Evolutionary conservation across 225 moss, liverwort and hornwort species (phyloP).

Genomic region (Ulota crispa): DNA sequence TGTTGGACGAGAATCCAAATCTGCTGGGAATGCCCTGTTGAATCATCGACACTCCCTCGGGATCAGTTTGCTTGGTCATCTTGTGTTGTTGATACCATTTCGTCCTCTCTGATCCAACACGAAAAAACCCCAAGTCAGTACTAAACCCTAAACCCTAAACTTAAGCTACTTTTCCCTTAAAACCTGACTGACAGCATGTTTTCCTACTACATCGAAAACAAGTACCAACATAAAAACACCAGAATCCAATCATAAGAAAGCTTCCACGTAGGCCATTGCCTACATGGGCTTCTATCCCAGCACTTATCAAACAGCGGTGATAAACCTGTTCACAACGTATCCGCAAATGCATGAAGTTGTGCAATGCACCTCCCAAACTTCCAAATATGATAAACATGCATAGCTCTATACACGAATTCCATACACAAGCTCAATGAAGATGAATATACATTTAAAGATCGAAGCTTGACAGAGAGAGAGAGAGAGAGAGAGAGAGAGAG

Average conservation of each 20-base stretch:
- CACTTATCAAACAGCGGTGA: neutral
- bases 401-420: neutral
- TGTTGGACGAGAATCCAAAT: conserved; percentile 67
- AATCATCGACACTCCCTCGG: conserved; percentile 64
- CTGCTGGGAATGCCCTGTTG: conserved; percentile 49
- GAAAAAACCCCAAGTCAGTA: conserved; percentile 35
- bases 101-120: conserved; percentile 54
- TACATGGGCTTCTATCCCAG: neutral
- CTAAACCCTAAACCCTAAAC: neutral
- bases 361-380: neutral
- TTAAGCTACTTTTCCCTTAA: conserved; percentile 10
- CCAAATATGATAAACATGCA: neutral
- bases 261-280: neutral
- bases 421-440: neutral
- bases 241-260: neutral
- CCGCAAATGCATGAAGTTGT: neutral
- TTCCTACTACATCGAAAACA: neutral
- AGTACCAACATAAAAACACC: neutral
- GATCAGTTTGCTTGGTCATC: conserved; percentile 55
- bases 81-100: conserved; percentile 72
- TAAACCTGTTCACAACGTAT: neutral
- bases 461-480: neutral
- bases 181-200: neutral
- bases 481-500: neutral
- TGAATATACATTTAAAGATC: neutral